Evolutionary conservation across 129 eudicot species (phyloP).

Genomic region (Helichrysum umbraculigerum): DNA sequence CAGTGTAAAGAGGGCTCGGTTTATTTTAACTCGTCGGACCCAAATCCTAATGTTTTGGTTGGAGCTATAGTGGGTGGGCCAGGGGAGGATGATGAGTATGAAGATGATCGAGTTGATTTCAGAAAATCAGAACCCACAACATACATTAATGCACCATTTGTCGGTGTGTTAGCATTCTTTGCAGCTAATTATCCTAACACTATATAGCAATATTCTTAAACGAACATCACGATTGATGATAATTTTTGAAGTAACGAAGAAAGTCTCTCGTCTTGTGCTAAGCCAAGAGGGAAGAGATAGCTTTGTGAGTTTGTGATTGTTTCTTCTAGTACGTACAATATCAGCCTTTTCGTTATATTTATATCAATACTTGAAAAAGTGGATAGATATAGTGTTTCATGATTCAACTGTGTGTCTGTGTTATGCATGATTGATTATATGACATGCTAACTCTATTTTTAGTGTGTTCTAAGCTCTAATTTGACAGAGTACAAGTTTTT

Average conservation of each 20-base stretch:
- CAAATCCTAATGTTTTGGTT: constrained; percentile 67
- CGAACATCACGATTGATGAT: background rate
- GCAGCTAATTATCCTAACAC: constrained; percentile 58
- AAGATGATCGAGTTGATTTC: constrained; percentile 74
- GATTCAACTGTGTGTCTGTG: background rate
- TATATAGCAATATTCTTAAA: constrained; percentile 23
- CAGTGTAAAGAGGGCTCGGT: constrained; percentile 79
- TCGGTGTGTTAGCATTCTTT: constrained; percentile 85
- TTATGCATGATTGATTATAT: no score
- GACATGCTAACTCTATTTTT: background rate
- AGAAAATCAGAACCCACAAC: constrained; percentile 89
- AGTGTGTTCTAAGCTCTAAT: no score
- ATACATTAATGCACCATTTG: constrained; percentile 91
- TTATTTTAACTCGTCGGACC: constrained; percentile 63
- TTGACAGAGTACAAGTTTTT: no score
- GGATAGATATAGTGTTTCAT: background rate
- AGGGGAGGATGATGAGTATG: constrained; percentile 72
- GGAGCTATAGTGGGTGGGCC: constrained; percentile 98
- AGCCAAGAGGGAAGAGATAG: constrained; percentile 60
- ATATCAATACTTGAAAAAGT: background rate
- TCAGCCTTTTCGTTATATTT: background rate
- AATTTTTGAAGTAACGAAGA: constrained; percentile 2
- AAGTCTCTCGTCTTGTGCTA: constrained; percentile 80
- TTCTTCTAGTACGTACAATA: background rate
- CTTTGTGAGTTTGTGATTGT: background rate